Evolutionary conservation across 2,329 filamentous ascomycete species (phyloP), one percentile per base, ranked within the genome.

Genomic region (Lizonia empirigonia): DNA sequence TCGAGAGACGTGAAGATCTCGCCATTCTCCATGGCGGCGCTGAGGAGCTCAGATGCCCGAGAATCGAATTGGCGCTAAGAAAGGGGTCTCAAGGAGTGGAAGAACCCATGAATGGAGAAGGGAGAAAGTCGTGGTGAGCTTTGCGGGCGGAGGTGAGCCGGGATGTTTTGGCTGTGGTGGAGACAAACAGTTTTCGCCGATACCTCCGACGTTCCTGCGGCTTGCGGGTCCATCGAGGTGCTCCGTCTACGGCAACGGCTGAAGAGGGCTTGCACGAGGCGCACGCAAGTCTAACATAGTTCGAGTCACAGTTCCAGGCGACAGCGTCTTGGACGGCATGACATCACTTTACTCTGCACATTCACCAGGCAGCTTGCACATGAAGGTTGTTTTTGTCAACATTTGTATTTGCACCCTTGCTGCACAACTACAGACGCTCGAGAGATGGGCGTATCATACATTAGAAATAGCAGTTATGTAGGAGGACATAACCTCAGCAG

Each of bases 381-480:
- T n/a, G n/a, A n/a, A n/a, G n/a, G n/a, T 33, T 26, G 16, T 46
- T 56, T 5, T 49, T 59, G 53, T 50, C 53, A 63, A 65, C 61
- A 44, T 50, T 63, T 69, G 67, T 69, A 72, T 72, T 68, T 63
- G 66, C 62, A 68, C 67, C 67, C 64, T 53, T 56, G 64, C 66
- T 68, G 65, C 60, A 59, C 42, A 44, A 20, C 53, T 33, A 53
- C 68, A 71, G 67, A 47, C 60, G 63, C 64, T 59, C 26, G 47
- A 62, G 61, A 62, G 52, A 50, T 62, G 58, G 63, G 60, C 57
- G 58, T 69, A 71, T 69, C 65, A 74, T 74, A 74, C 70, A 74
- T 74, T 74, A 74, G 61, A 60, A 73, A 74, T 73, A 73, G 64
- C 62, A 72, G 66, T 63, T 74, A 74, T 72, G 56, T 70, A 72